Evolutionary conservation across 2,329 filamentous ascomycete genomes (phyloP), one percentile per base, ranked within the genome.

Genomic region (Fusarium nygamai): DNA sequence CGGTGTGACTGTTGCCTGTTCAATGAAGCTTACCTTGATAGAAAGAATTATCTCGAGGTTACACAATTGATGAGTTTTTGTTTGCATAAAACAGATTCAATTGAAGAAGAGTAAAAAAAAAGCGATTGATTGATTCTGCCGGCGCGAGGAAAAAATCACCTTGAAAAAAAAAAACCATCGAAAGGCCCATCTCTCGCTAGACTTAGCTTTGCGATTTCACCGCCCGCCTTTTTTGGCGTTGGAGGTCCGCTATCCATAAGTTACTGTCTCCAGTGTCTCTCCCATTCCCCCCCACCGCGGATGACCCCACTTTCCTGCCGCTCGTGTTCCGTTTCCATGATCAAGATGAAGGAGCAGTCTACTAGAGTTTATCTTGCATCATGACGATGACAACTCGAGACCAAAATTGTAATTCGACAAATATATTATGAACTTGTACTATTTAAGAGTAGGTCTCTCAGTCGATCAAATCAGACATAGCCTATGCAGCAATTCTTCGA

Each of bases 121-220:
- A 11, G 72, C 71, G 73, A 65, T 60, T 56, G 58, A 77, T 58
- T 61, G 44, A 78, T 79, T 79, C 77, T 79, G 77, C 76, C 77
- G 67, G 61, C 70, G 73, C 71, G 61, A 59, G 61, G 57, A 51
- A 74, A 77, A 68, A 79, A 78, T 64, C 61, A 67, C 64, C 46
- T 60, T 56, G 62, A n/a, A n/a, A 71, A 78, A 74, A 78, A 78
- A 72, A 72, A 36, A 46, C 67, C 31, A 71, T 66, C 36, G 12
- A 66, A 34, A 69, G 62, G 69, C 65, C 63, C 61, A 57, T 69
- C 50, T 50, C 67, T 62, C 38, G 38, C 50, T 62, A 62, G 50
- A 17, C 53, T 43, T 74, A 74, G 71, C 69, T 70, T 73, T 78
- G 73, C 77, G 77, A 79, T 78, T 79, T 79, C 77, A 79, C 77